Evolutionary conservation across 2,329 filamentous ascomycete genomes (phyloP), one percentile per base, ranked within the genome.

Genomic region (Scopulariopsis brevicaulis): DNA sequence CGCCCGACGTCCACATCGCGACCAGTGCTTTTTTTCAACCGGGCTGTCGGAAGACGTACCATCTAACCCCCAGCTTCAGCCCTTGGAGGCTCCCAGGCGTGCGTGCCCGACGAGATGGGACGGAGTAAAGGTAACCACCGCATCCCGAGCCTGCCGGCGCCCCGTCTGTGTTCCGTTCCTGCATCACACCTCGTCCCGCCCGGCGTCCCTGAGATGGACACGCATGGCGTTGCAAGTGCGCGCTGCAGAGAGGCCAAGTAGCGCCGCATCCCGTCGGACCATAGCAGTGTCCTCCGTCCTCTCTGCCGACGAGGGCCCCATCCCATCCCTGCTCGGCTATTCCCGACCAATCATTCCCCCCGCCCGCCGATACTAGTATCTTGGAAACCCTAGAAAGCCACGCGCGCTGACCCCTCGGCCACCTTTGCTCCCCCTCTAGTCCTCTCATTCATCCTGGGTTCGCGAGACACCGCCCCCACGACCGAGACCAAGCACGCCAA

Each of bases 401-500:
- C 46, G 22, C 18, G 4, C 43, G 43, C 46, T 50, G 22, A 50
- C 46, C 8, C 3, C 18, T 12, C n/a, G 20, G 46, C 46, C 22
- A 24, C n/a, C 22, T 24, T 50, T 3, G 15, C 22, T 24, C 46
- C 20, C 40, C 4, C 14, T 10, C n/a, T 22, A 50, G 46, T 50
- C n/a, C 46, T 50, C 46, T 50, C 46, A 6, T 50, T 50, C 20
- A 50, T 50, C 20, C 22, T 50, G 11, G 46, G 46, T 24, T n/a
- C 63, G 71, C 73, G 60, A 51, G 56, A 58, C 34, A 58, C 56
- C 24, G 40, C 18, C 40, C 40, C 40, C 18, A 18, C 46, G 25
- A 32, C 55, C 25, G 50, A 53, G 24, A 22, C 48, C 20, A 40
- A 37, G 20, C 32, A 48, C 18, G 25, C 24, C 14, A 28, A 28